Conservation (phyloP, 306 rosid species). For the Trichosanthes truncata region DNA sequence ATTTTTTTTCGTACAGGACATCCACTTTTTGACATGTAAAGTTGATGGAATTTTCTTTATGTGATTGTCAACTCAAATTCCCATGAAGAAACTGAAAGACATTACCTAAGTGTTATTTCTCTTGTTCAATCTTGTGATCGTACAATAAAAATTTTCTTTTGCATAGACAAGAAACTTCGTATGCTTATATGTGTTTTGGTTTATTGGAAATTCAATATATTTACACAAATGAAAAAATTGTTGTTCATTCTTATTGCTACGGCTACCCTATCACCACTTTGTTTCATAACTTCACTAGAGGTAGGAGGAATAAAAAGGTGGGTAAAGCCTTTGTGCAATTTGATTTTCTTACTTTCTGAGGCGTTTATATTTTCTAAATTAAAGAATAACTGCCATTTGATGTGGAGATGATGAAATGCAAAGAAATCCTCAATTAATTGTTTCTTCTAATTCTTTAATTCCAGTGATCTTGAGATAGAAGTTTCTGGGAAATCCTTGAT, state of each 20-base stretch:
- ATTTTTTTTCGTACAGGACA: not conserved
- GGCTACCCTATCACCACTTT: not conserved
- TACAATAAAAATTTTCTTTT: not conserved
- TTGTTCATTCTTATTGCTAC: not conserved
- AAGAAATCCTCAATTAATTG: not conserved
- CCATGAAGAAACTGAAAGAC: not conserved
- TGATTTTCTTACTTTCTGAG: not conserved
- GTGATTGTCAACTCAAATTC: not conserved
- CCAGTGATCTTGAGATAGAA: not conserved
- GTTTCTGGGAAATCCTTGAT: not conserved
- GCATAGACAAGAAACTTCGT: not conserved
- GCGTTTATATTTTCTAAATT: not conserved
- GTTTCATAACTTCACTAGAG: not conserved
- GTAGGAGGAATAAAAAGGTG: not conserved
- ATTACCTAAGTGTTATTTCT: not conserved
- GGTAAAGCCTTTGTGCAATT: not conserved
- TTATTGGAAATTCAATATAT: not conserved
- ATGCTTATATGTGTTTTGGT: not conserved
- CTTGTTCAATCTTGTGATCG: not conserved
- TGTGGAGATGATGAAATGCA: not conserved
- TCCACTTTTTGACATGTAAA: not conserved
- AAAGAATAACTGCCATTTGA: not conserved
- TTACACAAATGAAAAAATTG: not conserved
- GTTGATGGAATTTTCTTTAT: not conserved
- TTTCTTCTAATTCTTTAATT: not conserved